Evolutionary conservation across 2,329 filamentous ascomycete genomes (phyloP).

Genomic region (Colletotrichum sp.): DNA sequence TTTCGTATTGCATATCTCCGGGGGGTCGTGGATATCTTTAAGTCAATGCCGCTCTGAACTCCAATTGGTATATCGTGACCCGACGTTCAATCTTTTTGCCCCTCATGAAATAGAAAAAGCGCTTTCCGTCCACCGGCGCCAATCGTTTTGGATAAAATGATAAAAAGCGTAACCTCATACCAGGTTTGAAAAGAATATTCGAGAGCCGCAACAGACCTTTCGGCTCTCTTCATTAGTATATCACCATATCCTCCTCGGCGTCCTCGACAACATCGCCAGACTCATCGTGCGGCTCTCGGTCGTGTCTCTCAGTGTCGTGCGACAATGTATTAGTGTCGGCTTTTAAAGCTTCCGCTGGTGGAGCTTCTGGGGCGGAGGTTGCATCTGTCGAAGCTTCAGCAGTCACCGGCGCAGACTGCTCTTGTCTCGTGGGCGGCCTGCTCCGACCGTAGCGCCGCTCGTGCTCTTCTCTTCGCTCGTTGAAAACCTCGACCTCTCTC

Average conservation of each 20-base stretch:
- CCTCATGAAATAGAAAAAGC: neutral
- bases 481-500: slow-evolving; percentile 69
- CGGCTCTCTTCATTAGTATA: slow-evolving; percentile 65
- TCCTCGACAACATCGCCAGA: slow-evolving; percentile 80
- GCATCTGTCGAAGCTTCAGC: slow-evolving; percentile 31
- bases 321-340: slow-evolving; percentile 23
- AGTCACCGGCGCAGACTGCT: slow-evolving; percentile 38
- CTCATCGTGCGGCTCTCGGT: slow-evolving; percentile 67
- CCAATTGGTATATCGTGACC: slow-evolving; percentile 15
- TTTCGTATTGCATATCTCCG: neutral
- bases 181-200: neutral
- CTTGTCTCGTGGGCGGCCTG: slow-evolving; percentile 10
- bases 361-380: slow-evolving; percentile 32
- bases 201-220: neutral
- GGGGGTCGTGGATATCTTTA: neutral
- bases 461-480: slow-evolving; percentile 48
- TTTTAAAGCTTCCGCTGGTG: slow-evolving; percentile 40
- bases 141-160: neutral
- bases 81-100: neutral
- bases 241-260: slow-evolving; percentile 88
- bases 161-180: neutral
- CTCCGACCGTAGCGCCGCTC: slow-evolving; percentile 28
- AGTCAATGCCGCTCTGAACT: slow-evolving; percentile 5
- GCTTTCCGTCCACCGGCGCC: neutral
- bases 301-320: slow-evolving; percentile 31